Percentiles rank a stretch among this genome's conserved stretches.
Evolutionary conservation across 2,329 filamentous ascomycete genomes (phyloP).

Genomic region (Trichoderma hamatum): DNA sequence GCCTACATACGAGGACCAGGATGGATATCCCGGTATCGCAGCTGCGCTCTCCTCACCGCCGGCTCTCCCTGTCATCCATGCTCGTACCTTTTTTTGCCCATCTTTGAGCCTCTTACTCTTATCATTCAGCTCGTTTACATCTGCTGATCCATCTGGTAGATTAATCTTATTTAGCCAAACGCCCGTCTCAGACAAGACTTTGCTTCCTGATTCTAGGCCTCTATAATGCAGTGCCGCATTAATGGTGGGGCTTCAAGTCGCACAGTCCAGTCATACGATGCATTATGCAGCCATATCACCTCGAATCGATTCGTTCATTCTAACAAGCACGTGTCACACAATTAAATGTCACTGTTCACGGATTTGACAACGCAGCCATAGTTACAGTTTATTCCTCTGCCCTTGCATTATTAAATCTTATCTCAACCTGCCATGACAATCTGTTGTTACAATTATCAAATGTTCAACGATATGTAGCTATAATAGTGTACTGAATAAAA

Average conservation of each 20-base stretch:
- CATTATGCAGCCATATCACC: constrained; percentile 13
- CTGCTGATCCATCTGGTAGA: not conserved
- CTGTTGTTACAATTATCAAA: not conserved
- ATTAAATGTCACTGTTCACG: not conserved
- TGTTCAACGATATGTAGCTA: not conserved
- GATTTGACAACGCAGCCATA: not conserved
- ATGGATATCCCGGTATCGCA: constrained; percentile 16
- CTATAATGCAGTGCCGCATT: not conserved
- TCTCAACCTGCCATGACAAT: not conserved
- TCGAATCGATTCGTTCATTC: not conserved
- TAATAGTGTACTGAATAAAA: not conserved
- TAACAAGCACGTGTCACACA: not conserved
- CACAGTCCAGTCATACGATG: constrained; percentile 7
- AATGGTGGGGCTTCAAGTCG: not conserved
- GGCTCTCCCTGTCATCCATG: constrained; percentile 25
- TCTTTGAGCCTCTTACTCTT: not conserved
- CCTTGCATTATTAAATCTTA: not conserved
- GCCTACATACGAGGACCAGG: not conserved
- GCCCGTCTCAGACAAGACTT: not conserved
- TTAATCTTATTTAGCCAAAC: not conserved
- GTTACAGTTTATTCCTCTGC: not conserved
- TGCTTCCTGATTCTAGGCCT: constrained; percentile 9
- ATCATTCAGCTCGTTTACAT: not conserved
- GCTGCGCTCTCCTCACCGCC: constrained; percentile 12
- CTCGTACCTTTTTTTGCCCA: not conserved